Base-by-base conservation (phyloP, 441 rosid species). In the Croton laevigatus region DNA sequence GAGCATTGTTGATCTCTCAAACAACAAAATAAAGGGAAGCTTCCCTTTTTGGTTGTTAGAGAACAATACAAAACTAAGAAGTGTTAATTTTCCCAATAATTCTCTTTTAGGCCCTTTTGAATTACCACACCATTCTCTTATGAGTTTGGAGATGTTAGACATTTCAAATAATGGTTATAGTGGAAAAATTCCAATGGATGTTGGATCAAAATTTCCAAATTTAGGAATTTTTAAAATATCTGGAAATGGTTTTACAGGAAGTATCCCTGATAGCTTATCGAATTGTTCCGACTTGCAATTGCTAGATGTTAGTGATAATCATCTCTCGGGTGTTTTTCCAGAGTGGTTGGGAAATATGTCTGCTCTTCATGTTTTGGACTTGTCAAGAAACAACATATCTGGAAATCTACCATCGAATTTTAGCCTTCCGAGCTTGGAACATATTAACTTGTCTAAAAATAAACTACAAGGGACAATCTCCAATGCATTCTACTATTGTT, bases 1-100 rank as follows among this genome's bases (percentile, higher is more conserved):
- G 8, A 0, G n/a, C 3, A 20, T 0, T 0, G 3, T 83, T 38
- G 45, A 58, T 49, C 66, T 83, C 13, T 67, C 73, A 3, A 2
- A 57, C n/a, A 64, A 49, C 7, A n/a, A 19, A 8, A 13, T 78
- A 12, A 16, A 2, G 0, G 81, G 68, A 10, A 40, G 36, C 2
- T 76, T 80, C 78, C 84, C 78, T 23, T 9, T 36, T 38, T 20
- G 83, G 83, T 75, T 82, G 67, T 70, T 76, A 61, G 68, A 66
- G 0, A 80, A 81, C 51, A 75, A 81, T 20, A 77, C 73, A 6
- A 8, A 63, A 0, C 48, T 81, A 14, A 0, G 5, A 0, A 0
- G 0, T 0, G 72, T 81, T 57, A 0, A 0, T 22, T 20, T 79
- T 3, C 0, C 0, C 23, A 73, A 75, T 42, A 70, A 58, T 17